A percentile compares a stretch with the other conserved stretches of the same genome.
These are phyloP conservation scores for Nephelium lappaceum DNA, from an alignment of 345 rosid genomes.

Conservation along the genomic window DNA sequence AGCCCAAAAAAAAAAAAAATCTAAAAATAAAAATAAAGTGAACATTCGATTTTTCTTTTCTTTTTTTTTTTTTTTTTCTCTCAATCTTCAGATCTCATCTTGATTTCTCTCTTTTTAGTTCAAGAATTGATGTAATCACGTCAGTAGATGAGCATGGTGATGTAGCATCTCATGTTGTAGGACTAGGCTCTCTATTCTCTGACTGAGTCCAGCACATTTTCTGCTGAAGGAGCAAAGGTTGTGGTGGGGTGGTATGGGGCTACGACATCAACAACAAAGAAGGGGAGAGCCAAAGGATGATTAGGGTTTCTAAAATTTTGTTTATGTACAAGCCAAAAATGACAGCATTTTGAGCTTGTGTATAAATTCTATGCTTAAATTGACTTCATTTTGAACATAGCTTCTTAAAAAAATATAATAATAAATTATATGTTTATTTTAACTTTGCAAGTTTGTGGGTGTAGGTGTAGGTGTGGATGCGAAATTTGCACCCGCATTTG, in stretches of 20 bases:
- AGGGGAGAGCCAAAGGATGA: too few species aligned
- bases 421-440: too few species aligned
- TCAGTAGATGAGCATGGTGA: slow-evolving; percentile 94
- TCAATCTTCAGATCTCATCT: neutral
- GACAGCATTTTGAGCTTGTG: too few species aligned
- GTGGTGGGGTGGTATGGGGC: slow-evolving; percentile 7
- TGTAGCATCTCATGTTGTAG: slow-evolving; percentile 89
- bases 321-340: too few species aligned
- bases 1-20: slow-evolving; percentile 16
- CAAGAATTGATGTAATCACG: slow-evolving; percentile 76
- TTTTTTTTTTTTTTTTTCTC: neutral
- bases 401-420: too few species aligned
- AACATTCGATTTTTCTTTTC: neutral
- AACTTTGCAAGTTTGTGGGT: too few species aligned
- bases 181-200: slow-evolving; percentile 90
- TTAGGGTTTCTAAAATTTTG: too few species aligned
- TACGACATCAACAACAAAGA: too few species aligned
- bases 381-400: too few species aligned
- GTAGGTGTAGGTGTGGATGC: too few species aligned
- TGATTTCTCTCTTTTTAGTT: slow-evolving; percentile 5
- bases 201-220: slow-evolving; percentile 81
- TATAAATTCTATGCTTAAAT: too few species aligned
- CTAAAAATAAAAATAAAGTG: slow-evolving; percentile 12
- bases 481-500: too few species aligned
- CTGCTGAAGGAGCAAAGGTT: slow-evolving; percentile 60